These are phyloP conservation scores for Citrus unshiu DNA, from an alignment of 345 rosid genomes.

Conservation along the genomic window DNA sequence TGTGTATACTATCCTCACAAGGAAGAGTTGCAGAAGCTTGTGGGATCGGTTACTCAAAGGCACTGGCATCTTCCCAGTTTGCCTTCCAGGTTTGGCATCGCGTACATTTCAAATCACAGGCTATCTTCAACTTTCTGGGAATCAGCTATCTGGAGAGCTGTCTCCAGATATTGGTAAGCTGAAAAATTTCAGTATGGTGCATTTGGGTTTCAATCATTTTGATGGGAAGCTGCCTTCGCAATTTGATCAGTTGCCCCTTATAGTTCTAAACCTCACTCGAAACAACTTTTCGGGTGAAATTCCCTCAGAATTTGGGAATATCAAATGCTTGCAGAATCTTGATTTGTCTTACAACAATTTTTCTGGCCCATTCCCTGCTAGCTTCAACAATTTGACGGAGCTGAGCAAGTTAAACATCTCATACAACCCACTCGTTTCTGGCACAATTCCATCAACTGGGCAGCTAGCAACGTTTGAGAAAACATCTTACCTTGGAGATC, in stretches of 20 bases:
- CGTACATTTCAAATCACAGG: constrained; percentile 53
- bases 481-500: constrained; percentile 75
- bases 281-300: constrained; percentile 66
- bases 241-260: constrained; percentile 59
- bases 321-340: constrained; percentile 70
- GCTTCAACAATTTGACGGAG: constrained; percentile 52
- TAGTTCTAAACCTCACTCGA: constrained; percentile 61
- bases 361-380: constrained; percentile 68
- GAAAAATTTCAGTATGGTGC: constrained; percentile 60
- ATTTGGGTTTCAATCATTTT: constrained; percentile 63
- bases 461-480: constrained; percentile 72
- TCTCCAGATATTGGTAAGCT: constrained; percentile 61
- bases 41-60: constrained; percentile 83
- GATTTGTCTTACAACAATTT: constrained; percentile 83
- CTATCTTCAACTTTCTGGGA: constrained; percentile 79
- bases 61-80: constrained; percentile 57
- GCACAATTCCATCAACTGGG: constrained; percentile 64
- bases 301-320: constrained; percentile 56
- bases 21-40: constrained; percentile 65
- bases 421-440: constrained; percentile 67
- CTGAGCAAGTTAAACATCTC: constrained; percentile 86
- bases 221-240: constrained; percentile 54
- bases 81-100: constrained; percentile 33
- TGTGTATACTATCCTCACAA: constrained; percentile 56
- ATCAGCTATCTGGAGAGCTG: constrained; percentile 57